A percentile compares a stretch with the other conserved stretches of the same genome.
phyloP scores from a whole-genome alignment of 257 asterid genomes.

The Ehretia macrophylla region DNA sequence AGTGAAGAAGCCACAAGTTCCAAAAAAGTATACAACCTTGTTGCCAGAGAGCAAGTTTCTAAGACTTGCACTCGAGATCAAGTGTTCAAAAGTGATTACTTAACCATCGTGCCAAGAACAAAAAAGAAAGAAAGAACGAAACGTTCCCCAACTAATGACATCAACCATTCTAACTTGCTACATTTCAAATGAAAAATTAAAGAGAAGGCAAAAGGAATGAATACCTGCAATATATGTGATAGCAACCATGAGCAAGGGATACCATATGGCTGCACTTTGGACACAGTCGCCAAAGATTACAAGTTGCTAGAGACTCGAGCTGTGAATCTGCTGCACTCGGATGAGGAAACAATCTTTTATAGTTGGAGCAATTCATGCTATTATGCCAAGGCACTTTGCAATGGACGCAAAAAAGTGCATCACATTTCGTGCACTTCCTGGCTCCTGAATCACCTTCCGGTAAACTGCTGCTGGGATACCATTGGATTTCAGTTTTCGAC shows the following conservation, averaged over 20 bases:
- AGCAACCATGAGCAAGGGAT: conserved; percentile 23
- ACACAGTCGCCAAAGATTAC: conserved; percentile 21
- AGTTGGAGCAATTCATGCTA: conserved; percentile 17
- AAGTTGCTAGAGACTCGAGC: conserved; percentile 17
- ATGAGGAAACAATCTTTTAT: conserved; percentile 10
- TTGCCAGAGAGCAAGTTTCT: too few species aligned
- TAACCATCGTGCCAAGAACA: too few species aligned
- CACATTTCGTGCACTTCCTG: conserved; percentile 38
- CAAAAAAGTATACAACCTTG: too few species aligned
- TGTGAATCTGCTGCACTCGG: conserved; percentile 12
- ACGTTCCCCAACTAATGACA: too few species aligned
- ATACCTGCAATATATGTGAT: conserved; percentile 63
- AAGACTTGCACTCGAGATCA: too few species aligned
- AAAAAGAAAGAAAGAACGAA: too few species aligned
- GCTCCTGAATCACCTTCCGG: background rate
- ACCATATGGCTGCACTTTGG: conserved; percentile 28
- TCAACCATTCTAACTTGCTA: background rate
- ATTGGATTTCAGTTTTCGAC: conserved; percentile 33
- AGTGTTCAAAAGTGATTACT: too few species aligned
- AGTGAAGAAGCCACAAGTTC: too few species aligned
- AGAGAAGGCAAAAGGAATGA: conserved; percentile 1
- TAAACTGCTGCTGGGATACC: conserved; percentile 1
- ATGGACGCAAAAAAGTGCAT: conserved; percentile 18
- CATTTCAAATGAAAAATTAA: conserved; percentile 1
- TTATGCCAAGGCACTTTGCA: conserved; percentile 32